Evolutionary conservation across 2,329 filamentous ascomycete genomes (phyloP), one percentile per base, ranked within the genome.

Genomic region (Didymella arachidicola): DNA sequence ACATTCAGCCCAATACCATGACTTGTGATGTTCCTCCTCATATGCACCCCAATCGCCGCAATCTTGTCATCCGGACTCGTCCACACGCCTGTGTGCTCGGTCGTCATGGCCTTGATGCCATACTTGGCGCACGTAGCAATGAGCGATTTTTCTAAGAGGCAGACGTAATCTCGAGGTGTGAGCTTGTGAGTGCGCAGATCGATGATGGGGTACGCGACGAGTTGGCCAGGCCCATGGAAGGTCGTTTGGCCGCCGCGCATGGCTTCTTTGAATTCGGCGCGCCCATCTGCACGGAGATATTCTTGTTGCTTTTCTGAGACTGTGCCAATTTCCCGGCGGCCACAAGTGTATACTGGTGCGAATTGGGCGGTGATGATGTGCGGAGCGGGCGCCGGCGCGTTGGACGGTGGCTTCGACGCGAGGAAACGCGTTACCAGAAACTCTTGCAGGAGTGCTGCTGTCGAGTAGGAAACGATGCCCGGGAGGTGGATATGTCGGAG

Each of bases 151-250:
- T 99, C 93, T 1, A 99, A 83, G 30, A 93, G 77, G 34, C 87
- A 84, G 6, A 96, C 89, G 78, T 96, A 97, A 61, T 85, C 86
- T 18, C 91, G 82, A 12, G 95, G 89, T 4, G 85, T 88, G 19
- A 95, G 80, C 0, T 80, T 79, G 64, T 92, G 85, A 11, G 85
- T 82, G 53, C 86, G 86, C 56, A 98, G 83, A 75, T 97, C 92
- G n/a, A 96, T 76, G 49, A 97, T 86, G 3, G 94, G 92, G 81
- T 96, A 99, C n/a, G 93, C 87, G 34, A 97, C 91, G 47, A 96
- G 79, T 76, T 99, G 95, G 0, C 94, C 94, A 0, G 94, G 95
- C 0, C 94, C 95, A 75, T 99, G 95, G 80, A 97, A 98, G 2
- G 95, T 98, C 0, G 92, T 93, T 65, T 96, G 87, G 0, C 95